Conservation (phyloP, 768 basidiomycete genomes). For the Cytidiella melzeri region DNA sequence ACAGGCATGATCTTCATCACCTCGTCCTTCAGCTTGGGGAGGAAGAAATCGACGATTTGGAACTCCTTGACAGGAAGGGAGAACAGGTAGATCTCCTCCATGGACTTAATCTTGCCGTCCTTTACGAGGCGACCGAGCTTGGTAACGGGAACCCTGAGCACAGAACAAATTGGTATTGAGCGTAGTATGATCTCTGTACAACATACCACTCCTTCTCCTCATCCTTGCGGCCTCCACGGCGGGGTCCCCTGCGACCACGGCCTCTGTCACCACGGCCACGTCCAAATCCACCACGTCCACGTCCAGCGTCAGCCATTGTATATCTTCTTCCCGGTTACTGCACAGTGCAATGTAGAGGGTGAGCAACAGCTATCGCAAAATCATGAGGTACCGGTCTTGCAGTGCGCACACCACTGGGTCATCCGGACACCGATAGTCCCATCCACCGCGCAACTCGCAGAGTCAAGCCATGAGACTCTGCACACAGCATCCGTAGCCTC, state of each 20-base stretch:
- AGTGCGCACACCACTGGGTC: conserved; percentile 20
- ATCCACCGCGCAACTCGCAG: conserved; percentile 40
- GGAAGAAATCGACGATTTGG: conserved; percentile 99
- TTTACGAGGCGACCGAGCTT: conserved; percentile 99
- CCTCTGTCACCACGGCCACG: conserved; percentile 80
- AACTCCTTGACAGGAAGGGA: conserved; percentile 99
- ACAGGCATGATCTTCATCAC: conserved; percentile 99
- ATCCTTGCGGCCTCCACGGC: conserved; percentile 97
- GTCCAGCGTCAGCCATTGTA: conserved; percentile 75
- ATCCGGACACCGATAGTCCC: conserved; percentile 34
- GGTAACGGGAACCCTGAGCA: conserved; percentile 86
- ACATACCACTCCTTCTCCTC: conserved; percentile 99
- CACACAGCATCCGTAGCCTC: not conserved
- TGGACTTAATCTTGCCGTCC: conserved; percentile 99
- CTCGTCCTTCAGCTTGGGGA: conserved; percentile 98
- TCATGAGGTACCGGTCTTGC: not conserved
- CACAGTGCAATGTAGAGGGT: conserved; percentile 17
- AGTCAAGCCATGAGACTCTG: conserved; percentile 6
- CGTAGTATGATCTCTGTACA: not conserved
- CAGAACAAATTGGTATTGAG: not conserved
- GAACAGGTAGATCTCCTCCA: conserved; percentile 99
- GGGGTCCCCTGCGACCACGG: conserved; percentile 68
- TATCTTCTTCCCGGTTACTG: conserved; percentile 16
- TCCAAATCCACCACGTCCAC: conserved; percentile 79
- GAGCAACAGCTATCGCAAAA: not conserved